phyloP scores from a whole-genome alignment of 192 early-diverging fungal species.

The Rhizoclosmatium globosum region DNA sequence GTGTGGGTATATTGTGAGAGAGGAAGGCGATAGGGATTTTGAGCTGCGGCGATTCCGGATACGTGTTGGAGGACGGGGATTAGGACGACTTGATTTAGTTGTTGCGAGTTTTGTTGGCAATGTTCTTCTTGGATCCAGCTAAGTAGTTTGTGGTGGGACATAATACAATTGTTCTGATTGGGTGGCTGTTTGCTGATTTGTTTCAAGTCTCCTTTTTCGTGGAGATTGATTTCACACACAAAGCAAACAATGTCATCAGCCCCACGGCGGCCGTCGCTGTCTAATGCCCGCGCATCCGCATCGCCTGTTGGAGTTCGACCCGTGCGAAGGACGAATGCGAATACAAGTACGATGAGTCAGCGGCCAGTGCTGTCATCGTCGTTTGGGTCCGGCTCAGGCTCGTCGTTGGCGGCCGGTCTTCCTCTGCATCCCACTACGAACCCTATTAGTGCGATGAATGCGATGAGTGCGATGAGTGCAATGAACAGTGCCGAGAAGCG shows the following conservation, averaged over 20 bases:
- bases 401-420: no score
- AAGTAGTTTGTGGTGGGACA: background rate
- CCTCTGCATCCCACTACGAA: no score
- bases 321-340: background rate
- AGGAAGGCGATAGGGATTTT: background rate
- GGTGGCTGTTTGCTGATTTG: background rate
- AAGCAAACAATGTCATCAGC: background rate
- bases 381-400: no score
- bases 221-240: background rate
- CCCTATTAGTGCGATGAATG: no score
- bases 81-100: slow-evolving; percentile 13
- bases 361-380: no score
- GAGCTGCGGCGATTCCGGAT: slow-evolving; percentile 15
- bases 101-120: background rate
- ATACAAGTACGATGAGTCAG: background rate
- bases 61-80: slow-evolving; percentile 24
- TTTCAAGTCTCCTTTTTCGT: background rate
- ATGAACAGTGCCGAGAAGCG: background rate
- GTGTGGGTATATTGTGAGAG: slow-evolving; percentile 11
- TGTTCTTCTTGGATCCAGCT: background rate
- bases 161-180: background rate
- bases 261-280: background rate
- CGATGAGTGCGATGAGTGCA: no score
- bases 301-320: background rate
- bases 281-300: background rate